phyloP scores from a whole-genome alignment of 129 eudicot genomes.

The Deinandra increscens region DNA sequence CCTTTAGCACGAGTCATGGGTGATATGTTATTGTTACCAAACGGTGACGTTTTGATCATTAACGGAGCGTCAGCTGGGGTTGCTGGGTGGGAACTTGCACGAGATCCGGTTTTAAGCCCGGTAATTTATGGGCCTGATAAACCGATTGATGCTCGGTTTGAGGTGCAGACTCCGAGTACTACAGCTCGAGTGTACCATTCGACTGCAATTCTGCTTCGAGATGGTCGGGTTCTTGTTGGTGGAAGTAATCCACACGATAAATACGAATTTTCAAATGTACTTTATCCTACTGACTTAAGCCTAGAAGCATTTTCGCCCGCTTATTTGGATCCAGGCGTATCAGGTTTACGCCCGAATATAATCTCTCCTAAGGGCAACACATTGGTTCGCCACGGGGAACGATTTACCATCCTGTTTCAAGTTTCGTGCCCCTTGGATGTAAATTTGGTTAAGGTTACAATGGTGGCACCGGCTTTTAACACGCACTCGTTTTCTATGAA shows the following conservation, averaged over 20 bases:
- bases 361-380: conserved; percentile 35
- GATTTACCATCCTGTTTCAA: conserved; percentile 36
- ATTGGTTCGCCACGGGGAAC: conserved; percentile 37
- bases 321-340: conserved; percentile 41
- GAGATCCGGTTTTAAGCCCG: conserved; percentile 61
- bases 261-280: conserved; percentile 51
- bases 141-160: conserved; percentile 36
- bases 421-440: conserved; percentile 35
- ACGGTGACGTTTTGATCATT: conserved; percentile 54
- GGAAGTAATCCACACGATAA: conserved; percentile 63
- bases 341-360: conserved; percentile 52
- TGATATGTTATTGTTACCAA: conserved; percentile 67
- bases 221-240: conserved; percentile 66
- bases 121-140: conserved; percentile 48
- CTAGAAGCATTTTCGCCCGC: conserved; percentile 75
- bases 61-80: conserved; percentile 64
- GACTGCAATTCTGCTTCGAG: conserved; percentile 55
- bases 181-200: conserved; percentile 77
- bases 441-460: conserved; percentile 47
- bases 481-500: conserved; percentile 89
- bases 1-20: conserved; percentile 79
- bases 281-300: conserved; percentile 66
- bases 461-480: conserved; percentile 75
- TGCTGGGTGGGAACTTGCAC: conserved; percentile 65
- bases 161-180: conserved; percentile 40